Evolutionary conservation across 345 rosid genomes (phyloP), one percentile per base, ranked within the genome.

Genomic region (Arabis alpina): DNA sequence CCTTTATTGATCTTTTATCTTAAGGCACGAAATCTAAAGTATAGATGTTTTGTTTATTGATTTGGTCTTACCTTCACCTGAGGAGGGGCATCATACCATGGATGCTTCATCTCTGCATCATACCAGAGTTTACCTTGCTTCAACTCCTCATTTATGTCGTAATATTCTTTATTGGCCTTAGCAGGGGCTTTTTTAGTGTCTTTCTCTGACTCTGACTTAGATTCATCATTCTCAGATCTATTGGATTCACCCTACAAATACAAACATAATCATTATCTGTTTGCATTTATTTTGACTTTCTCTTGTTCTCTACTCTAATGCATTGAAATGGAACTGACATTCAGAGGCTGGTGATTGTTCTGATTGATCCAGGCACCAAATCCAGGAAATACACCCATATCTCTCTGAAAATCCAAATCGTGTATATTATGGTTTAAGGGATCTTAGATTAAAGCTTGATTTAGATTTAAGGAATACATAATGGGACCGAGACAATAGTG

Each of bases 81-180:
- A 15, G 91, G 81, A 80, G 80, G 69, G 44, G 63, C 71, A 77
- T 83, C 87, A 19, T 27, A 19, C 93, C 95, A 91, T 16, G 74
- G 70, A 6, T 85, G 79, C 23, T 19, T 19, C 23, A 19, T 19
- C 23, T 19, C 23, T 19, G 23, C 23, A 19, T 19, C 23, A 19
- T 81, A 85, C 97, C 97, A 91, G 66, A 73, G 69, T 63, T 76
- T 85, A 65, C 87, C 24, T 51, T 68, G 45, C 25, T 84, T 87
- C 66, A 76, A 80, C 72, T 83, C 84, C 42, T 81, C 73, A 80
- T 82, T 78, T n/a, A 25, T 68, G 7, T 43, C 30, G 30, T 27
- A 27, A 27, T 27, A 27, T 27, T 2, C 0, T 4, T 27, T 27
- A 3, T 27, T 27, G 30, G 30, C 30, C 30, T 27, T 27, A 27